Conservation (phyloP, 352 stramenopile species). For the Phytophthora litchii region DNA sequence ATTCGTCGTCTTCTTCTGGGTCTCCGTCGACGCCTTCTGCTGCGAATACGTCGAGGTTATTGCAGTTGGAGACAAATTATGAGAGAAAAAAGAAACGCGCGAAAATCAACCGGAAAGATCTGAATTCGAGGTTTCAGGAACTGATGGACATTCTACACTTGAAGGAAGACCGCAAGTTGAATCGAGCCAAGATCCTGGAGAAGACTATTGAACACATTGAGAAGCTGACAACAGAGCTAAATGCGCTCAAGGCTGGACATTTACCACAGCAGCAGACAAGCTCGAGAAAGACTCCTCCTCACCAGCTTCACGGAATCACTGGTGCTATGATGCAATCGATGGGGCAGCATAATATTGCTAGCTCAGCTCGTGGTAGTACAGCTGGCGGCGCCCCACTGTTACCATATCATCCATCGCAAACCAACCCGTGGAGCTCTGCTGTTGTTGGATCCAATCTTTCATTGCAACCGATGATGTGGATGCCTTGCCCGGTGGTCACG, state of each 20-base stretch:
- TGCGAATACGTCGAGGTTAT: slow-evolving; percentile 32
- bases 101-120: slow-evolving; percentile 72
- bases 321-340: slow-evolving; percentile 14
- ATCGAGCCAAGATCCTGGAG: slow-evolving; percentile 71
- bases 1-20: slow-evolving; percentile 22
- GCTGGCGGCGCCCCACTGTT: slow-evolving; percentile 17
- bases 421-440: slow-evolving; percentile 27
- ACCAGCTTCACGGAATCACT: slow-evolving; percentile 16
- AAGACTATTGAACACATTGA: slow-evolving; percentile 69
- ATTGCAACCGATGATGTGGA: slow-evolving; percentile 46
- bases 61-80: slow-evolving; percentile 72
- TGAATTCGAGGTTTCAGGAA: slow-evolving; percentile 71
- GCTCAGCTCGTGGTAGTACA: not conserved
- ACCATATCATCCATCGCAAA: slow-evolving; percentile 28
- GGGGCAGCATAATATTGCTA: slow-evolving; percentile 5
- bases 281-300: slow-evolving; percentile 19
- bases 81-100: slow-evolving; percentile 75
- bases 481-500: slow-evolving; percentile 42
- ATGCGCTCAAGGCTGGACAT: slow-evolving; percentile 24
- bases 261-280: slow-evolving; percentile 1
- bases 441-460: slow-evolving; percentile 22
- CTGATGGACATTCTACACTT: slow-evolving; percentile 67
- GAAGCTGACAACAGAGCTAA: slow-evolving; percentile 49
- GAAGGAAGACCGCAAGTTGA: slow-evolving; percentile 69
- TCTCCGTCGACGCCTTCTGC: slow-evolving; percentile 13